Evolutionary conservation across 1,139 yeast species (phyloP).

Genomic region (Debaryomyces singareniensis): DNA sequence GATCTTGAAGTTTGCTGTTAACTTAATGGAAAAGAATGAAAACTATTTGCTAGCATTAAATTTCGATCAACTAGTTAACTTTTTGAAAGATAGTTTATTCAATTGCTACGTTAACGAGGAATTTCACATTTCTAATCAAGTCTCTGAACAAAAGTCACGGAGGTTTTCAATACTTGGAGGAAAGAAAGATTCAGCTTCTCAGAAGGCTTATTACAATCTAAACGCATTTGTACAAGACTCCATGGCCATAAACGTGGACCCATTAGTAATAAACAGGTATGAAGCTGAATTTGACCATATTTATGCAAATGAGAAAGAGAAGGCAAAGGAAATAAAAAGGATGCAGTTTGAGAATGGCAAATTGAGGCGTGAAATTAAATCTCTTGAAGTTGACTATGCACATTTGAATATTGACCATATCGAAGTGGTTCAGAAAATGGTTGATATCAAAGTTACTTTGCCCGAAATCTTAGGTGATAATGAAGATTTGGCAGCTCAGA

Average conservation of each 20-base stretch:
- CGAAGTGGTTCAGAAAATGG: constrained; percentile 35
- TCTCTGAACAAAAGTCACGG: constrained; percentile 10
- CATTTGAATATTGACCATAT: constrained; percentile 71
- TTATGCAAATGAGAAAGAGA: constrained; percentile 59
- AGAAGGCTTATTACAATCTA: constrained; percentile 43
- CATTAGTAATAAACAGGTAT: constrained; percentile 63
- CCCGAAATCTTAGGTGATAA: constrained; percentile 67
- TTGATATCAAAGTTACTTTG: constrained; percentile 32
- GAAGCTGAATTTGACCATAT: constrained; percentile 71
- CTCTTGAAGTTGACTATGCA: constrained; percentile 66
- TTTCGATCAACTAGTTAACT: constrained; percentile 71
- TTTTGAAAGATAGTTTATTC: constrained; percentile 73
- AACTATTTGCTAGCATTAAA: constrained; percentile 49
- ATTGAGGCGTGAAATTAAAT: constrained; percentile 66
- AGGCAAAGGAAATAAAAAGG: constrained; percentile 63
- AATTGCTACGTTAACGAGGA: constrained; percentile 53
- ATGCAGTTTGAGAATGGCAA: constrained; percentile 63
- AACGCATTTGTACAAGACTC: constrained; percentile 79
- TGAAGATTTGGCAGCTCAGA: constrained; percentile 61
- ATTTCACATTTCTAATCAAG: constrained; percentile 13
- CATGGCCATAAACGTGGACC: constrained; percentile 62
- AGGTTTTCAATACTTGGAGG: constrained; percentile 14
- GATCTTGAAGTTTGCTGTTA: constrained; percentile 71
- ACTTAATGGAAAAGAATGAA: constrained; percentile 66
- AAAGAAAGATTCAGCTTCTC: constrained; percentile 8